Evolutionary conservation across 176 grass and related monocot species (phyloP).

Genomic region (Musa troglodytarum): DNA sequence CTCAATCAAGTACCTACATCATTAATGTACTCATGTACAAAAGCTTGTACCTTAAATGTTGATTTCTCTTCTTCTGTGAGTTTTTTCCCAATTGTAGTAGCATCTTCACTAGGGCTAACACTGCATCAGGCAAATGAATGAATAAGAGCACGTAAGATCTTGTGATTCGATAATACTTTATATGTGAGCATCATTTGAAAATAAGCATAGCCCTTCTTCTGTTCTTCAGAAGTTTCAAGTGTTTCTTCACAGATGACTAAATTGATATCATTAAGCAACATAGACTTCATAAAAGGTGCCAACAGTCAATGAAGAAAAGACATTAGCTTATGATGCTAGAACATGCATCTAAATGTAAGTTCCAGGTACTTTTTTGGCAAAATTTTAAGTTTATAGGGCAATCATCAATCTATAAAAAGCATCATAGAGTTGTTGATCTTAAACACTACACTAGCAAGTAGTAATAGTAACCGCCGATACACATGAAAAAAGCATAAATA

Average conservation of each 20-base stretch:
- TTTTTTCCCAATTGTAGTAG: conserved; percentile 43
- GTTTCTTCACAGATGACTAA: background rate
- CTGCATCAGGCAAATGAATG: conserved; percentile 26
- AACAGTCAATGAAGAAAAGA: background rate
- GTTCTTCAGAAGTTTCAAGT: background rate
- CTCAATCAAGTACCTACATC: background rate
- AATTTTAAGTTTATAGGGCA: too few species aligned
- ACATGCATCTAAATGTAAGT: too few species aligned
- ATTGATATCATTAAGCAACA: background rate
- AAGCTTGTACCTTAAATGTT: conserved; percentile 56
- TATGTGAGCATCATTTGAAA: background rate
- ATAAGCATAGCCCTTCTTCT: background rate
- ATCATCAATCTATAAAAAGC: too few species aligned
- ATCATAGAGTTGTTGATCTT: too few species aligned
- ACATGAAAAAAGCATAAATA: too few species aligned
- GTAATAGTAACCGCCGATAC: too few species aligned
- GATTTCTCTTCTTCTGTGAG: conserved; percentile 59
- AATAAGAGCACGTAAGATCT: background rate
- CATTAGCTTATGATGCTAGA: background rate
- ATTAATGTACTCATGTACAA: background rate
- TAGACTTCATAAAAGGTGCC: background rate
- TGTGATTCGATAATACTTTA: background rate
- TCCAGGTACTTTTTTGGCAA: too few species aligned
- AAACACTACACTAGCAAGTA: too few species aligned
- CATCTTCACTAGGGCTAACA: conserved; percentile 63